A percentile compares a stretch with the other conserved stretches of the same genome.
Conservation (phyloP, 2,329 filamentous ascomycete species). For the Cadophora gregata region DNA sequence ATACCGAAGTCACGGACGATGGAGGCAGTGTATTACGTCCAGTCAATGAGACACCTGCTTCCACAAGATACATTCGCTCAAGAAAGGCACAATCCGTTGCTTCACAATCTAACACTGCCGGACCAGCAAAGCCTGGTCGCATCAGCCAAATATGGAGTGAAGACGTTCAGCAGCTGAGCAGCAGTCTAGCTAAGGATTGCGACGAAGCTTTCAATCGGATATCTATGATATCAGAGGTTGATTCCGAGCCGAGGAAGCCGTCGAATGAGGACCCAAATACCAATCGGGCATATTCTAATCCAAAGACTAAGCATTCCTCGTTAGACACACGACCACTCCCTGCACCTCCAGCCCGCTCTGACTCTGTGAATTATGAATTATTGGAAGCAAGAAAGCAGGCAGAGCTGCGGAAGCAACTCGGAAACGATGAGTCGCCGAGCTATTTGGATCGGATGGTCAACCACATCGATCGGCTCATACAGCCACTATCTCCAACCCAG, state of each 20-base stretch:
- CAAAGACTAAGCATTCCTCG: constrained; percentile 27
- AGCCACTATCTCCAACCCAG: constrained; percentile 43
- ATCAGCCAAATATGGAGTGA: constrained; percentile 61
- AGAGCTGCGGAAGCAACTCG: constrained; percentile 39
- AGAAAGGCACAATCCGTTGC: constrained; percentile 34
- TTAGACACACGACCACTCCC: constrained; percentile 42
- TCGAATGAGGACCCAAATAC: neutral
- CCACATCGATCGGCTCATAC: constrained; percentile 63
- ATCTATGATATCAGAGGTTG: constrained; percentile 48
- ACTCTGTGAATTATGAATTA: constrained; percentile 42
- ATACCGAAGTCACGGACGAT: constrained; percentile 37
- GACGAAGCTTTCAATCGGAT: constrained; percentile 87
- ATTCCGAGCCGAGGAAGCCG: constrained; percentile 4
- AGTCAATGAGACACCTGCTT: constrained; percentile 26
- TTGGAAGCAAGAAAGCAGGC: constrained; percentile 41
- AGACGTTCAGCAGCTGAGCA: constrained; percentile 83
- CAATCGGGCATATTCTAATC: neutral
- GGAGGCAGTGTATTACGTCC: constrained; percentile 30
- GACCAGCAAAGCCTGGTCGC: constrained; percentile 30
- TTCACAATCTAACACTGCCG: constrained; percentile 21
- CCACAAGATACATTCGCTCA: constrained; percentile 42
- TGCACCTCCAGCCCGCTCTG: constrained; percentile 39
- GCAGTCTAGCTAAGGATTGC: constrained; percentile 85
- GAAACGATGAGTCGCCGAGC: constrained; percentile 46
- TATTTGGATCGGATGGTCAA: constrained; percentile 65